Conservation (phyloP, 257 asterid genomes). For the Solanum sitiens region DNA sequence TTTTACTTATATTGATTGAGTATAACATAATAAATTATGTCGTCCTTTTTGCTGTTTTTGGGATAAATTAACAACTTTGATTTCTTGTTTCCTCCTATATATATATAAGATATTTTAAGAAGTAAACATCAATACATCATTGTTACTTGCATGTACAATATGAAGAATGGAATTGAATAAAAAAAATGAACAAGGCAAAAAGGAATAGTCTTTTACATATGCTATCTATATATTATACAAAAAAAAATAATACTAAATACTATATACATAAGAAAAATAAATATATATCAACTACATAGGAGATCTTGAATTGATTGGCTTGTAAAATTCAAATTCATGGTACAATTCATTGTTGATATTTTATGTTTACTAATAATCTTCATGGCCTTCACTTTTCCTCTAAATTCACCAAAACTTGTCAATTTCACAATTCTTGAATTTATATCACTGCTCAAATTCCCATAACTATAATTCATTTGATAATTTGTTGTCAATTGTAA, state of each 20-base stretch:
- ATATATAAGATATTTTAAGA: neutral
- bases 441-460: slow-evolving; percentile 26
- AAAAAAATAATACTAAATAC: too few species aligned
- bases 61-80: too few species aligned
- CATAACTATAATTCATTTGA: neutral
- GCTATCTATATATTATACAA: neutral
- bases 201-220: neutral
- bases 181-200: neutral
- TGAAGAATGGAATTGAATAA: too few species aligned
- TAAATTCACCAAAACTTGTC: slow-evolving; percentile 21
- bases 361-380: slow-evolving; percentile 17
- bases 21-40: neutral
- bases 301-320: slow-evolving; percentile 24
- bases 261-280: neutral
- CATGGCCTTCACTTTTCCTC: slow-evolving; percentile 37
- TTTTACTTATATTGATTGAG: neutral
- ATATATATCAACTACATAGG: neutral
- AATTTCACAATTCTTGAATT: slow-evolving; percentile 19
- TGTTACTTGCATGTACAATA: too few species aligned
- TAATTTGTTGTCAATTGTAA: slow-evolving; percentile 5
- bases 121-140: neutral
- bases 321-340: slow-evolving; percentile 35
- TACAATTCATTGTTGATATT: slow-evolving; percentile 40
- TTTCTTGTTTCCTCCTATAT: neutral
- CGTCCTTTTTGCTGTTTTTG: accelerated